Evolutionary conservation across 2,329 filamentous ascomycete genomes (phyloP).

Genomic region (Fusarium sp.): DNA sequence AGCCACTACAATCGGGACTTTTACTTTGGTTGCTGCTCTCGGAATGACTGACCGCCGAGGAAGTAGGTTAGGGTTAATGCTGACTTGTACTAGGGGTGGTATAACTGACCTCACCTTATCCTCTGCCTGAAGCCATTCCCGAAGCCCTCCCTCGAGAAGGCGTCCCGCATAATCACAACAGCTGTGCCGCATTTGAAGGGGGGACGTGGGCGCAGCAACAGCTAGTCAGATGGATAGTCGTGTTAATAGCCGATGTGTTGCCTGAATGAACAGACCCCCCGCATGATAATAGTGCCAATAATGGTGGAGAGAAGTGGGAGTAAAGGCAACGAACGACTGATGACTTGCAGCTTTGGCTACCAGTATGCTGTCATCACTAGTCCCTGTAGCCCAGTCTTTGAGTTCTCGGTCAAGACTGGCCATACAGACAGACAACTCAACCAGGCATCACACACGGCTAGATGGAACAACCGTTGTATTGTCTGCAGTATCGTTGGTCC

Average conservation of each 20-base stretch:
- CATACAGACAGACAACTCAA: constrained; percentile 12
- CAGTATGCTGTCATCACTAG: constrained; percentile 5
- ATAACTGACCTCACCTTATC: no score
- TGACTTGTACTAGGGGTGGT: background rate
- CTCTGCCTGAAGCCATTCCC: constrained; percentile 20
- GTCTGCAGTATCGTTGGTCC: constrained; percentile 28
- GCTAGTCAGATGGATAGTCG: constrained; percentile 31
- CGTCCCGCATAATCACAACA: constrained; percentile 19
- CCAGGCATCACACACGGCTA: constrained; percentile 10
- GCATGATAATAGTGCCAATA: constrained; percentile 4
- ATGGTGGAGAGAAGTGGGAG: constrained; percentile 4
- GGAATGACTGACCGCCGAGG: background rate
- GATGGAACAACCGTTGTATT: constrained; percentile 37
- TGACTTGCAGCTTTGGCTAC: constrained; percentile 20
- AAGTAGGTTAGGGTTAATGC: constrained; percentile 1
- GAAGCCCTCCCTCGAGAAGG: constrained; percentile 25
- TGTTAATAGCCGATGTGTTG: constrained; percentile 31
- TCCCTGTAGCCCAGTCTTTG: constrained; percentile 24
- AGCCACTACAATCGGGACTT: constrained; percentile 27
- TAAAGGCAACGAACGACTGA: constrained; percentile 5
- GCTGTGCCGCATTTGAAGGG: constrained; percentile 24
- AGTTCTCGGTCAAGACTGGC: constrained; percentile 25
- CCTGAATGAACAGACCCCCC: constrained; percentile 19
- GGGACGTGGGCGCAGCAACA: constrained; percentile 26
- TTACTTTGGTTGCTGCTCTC: constrained; percentile 7